These are phyloP conservation scores for Coemansia sp. DNA, from an alignment of 192 early-diverging fungal genomes.

Conservation along the genomic window DNA sequence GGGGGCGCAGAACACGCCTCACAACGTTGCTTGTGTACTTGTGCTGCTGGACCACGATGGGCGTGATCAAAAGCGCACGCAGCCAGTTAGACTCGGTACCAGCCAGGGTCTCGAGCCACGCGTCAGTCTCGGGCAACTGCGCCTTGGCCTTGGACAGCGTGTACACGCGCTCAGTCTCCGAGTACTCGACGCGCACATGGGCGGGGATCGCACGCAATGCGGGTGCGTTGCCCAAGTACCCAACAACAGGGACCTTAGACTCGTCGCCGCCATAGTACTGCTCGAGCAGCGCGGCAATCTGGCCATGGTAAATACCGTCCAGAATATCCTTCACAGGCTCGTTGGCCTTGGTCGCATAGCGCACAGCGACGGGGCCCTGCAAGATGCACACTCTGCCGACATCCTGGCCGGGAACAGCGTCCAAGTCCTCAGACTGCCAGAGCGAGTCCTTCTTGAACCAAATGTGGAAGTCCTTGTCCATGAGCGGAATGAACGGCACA, in stretches of 20 bases:
- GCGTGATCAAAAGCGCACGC: constrained; percentile 75
- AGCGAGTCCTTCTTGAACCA: constrained; percentile 93
- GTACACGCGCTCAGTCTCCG: not conserved
- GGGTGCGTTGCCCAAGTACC: constrained; percentile 62
- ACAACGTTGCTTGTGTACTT: constrained; percentile 64
- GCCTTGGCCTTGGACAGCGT: not conserved
- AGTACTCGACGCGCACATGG: not conserved
- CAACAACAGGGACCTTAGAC: constrained; percentile 69
- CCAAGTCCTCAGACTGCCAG: constrained; percentile 89
- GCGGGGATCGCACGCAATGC: not conserved
- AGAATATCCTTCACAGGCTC: constrained; percentile 89
- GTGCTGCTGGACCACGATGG: constrained; percentile 74
- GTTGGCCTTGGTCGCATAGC: constrained; percentile 70
- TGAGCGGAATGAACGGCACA: constrained; percentile 87
- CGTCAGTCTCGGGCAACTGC: constrained; percentile 21
- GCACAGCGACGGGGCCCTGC: constrained; percentile 85
- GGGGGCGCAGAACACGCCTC: constrained; percentile 63
- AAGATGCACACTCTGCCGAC: constrained; percentile 79
- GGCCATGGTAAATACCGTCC: constrained; percentile 79
- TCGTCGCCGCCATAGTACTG: constrained; percentile 68
- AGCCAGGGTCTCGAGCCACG: constrained; percentile 73
- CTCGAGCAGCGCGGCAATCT: constrained; percentile 74
- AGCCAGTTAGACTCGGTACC: constrained; percentile 76
- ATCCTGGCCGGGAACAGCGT: constrained; percentile 84
- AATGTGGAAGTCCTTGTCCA: constrained; percentile 89